phyloP scores from a whole-genome alignment of 768 basidiomycete species.

The Suillus subaureus region DNA sequence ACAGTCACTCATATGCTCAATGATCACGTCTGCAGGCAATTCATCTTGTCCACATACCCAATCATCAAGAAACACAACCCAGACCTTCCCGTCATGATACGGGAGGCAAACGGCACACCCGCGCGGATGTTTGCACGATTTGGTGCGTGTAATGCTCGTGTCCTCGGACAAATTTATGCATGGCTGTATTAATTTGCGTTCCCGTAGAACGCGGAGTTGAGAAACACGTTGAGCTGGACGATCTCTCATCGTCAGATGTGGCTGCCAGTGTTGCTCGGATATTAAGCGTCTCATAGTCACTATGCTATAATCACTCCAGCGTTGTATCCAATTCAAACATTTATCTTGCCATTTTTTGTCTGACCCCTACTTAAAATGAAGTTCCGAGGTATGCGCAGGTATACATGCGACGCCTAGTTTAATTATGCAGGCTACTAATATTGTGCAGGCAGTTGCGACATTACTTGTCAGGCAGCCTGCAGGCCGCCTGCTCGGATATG shows the following conservation, averaged over 20 bases:
- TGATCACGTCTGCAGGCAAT: conserved; percentile 56
- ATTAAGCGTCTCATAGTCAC: conserved; percentile 37
- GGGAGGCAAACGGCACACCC: conserved; percentile 78
- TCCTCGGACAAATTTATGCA: conserved; percentile 10
- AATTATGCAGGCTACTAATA: neutral
- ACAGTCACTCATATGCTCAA: conserved; percentile 2
- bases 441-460: neutral
- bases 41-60: conserved; percentile 75
- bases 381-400: neutral
- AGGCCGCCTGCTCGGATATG: neutral
- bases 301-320: neutral
- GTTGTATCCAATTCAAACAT: conserved; percentile 6
- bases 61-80: conserved; percentile 81
- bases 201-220: conserved; percentile 75
- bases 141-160: conserved; percentile 52
- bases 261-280: conserved; percentile 70
- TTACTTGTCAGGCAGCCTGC: neutral
- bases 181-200: conserved; percentile 20
- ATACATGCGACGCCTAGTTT: neutral
- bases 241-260: conserved; percentile 71
- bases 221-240: conserved; percentile 79
- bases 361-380: neutral
- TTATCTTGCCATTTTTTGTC: neutral
- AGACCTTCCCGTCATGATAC: conserved; percentile 80
- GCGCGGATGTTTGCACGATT: conserved; percentile 85